Evolutionary conservation across 176 grass and related monocot species (phyloP).

Genomic region (Carex cristatella): DNA sequence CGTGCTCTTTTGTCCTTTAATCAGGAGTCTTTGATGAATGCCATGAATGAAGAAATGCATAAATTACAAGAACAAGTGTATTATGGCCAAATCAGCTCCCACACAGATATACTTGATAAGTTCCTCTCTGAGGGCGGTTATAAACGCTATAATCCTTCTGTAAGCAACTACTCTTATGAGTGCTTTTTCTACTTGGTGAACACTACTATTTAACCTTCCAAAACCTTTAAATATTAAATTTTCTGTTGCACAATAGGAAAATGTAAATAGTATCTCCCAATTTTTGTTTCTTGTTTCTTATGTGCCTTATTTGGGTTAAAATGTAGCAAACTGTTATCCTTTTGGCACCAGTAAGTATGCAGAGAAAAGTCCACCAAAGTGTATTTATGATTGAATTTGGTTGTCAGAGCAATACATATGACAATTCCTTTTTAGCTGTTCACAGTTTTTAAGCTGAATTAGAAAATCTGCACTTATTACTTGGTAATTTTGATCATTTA

Average conservation of each 20-base stretch:
- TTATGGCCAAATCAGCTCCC: slow-evolving; percentile 92
- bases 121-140: slow-evolving; percentile 86
- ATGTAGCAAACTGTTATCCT: background rate
- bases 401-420: background rate
- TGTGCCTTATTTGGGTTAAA: background rate
- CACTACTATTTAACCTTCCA: background rate
- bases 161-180: slow-evolving; percentile 36
- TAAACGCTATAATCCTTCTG: slow-evolving; percentile 79
- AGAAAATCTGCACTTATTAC: background rate
- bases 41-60: slow-evolving; percentile 88
- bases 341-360: background rate
- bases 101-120: slow-evolving; percentile 89
- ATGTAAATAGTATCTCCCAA: background rate
- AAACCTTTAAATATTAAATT: background rate
- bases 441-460: background rate
- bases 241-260: background rate
- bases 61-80: slow-evolving; percentile 99
- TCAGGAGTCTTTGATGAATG: slow-evolving; percentile 83
- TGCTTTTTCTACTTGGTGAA: slow-evolving; percentile 5
- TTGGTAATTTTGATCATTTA: slow-evolving; percentile 28
- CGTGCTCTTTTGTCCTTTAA: slow-evolving; percentile 13
- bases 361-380: background rate
- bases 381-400: background rate
- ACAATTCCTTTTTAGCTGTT: background rate
- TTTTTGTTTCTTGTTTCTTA: background rate